Evolutionary conservation across 2,329 filamentous ascomycete genomes (phyloP).

Genomic region (Ceratocystis colombiana): DNA sequence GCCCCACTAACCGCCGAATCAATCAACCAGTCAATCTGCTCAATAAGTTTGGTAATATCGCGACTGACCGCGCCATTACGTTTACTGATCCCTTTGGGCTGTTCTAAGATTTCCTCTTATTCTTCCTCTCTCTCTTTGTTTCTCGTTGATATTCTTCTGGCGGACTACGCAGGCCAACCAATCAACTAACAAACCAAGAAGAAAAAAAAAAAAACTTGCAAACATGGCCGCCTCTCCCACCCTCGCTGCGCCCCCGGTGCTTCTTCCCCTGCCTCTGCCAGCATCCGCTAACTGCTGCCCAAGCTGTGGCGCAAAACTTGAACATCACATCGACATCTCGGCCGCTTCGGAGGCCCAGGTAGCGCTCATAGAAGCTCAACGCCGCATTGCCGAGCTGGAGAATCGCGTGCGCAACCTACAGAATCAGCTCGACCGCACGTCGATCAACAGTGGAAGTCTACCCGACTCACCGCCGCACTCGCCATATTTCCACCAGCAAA

Average conservation of each 20-base stretch:
- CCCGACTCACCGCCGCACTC: slow-evolving; percentile 41
- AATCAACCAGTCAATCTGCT: background rate
- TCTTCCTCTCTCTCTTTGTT: background rate
- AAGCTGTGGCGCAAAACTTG: slow-evolving; percentile 40
- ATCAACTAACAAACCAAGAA: background rate
- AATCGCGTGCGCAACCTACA: slow-evolving; percentile 59
- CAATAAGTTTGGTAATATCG: slow-evolving; percentile 3
- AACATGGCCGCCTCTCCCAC: slow-evolving; percentile 16
- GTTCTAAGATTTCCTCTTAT: background rate
- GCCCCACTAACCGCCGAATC: background rate
- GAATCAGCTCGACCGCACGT: slow-evolving; percentile 40
- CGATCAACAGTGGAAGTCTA: background rate
- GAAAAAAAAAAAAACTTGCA: background rate
- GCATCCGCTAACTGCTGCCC: slow-evolving; percentile 38
- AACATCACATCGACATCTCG: slow-evolving; percentile 28
- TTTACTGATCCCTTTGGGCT: background rate
- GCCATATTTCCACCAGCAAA: slow-evolving; percentile 37
- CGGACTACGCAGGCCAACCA: background rate
- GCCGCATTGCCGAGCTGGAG: slow-evolving; percentile 58
- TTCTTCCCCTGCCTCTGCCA: slow-evolving; percentile 26
- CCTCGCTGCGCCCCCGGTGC: slow-evolving; percentile 18
- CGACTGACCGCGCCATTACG: background rate
- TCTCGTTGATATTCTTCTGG: background rate
- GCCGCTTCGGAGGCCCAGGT: slow-evolving; percentile 26
- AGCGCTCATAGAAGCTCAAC: slow-evolving; percentile 38